These are phyloP conservation scores for Xylaria sp. DNA, from an alignment of 2,329 filamentous ascomycete species.

Conservation along the genomic window DNA sequence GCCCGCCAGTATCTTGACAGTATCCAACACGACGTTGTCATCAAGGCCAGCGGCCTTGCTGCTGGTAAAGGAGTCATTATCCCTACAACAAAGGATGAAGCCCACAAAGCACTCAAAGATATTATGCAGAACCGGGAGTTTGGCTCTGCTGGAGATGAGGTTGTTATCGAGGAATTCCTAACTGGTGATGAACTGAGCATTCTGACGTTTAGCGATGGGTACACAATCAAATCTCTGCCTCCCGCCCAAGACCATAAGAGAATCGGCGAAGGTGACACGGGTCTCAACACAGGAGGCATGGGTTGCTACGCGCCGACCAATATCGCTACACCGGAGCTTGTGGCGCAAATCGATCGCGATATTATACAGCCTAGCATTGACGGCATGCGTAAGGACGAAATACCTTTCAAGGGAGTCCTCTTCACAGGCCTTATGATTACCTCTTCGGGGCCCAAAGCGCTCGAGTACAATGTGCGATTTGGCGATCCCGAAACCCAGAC, in stretches of 20 bases:
- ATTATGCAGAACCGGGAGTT: conserved; percentile 94
- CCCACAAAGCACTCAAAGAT: conserved; percentile 80
- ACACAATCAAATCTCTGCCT: conserved; percentile 82
- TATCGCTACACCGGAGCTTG: conserved; percentile 77
- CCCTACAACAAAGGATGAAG: conserved; percentile 82
- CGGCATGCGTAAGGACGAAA: conserved; percentile 84
- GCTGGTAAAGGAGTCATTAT: conserved; percentile 97
- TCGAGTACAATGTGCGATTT: conserved; percentile 84
- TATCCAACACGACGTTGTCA: conserved; percentile 79
- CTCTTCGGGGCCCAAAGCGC: conserved; percentile 72
- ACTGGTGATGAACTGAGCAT: conserved; percentile 93
- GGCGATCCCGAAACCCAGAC: conserved; percentile 84
- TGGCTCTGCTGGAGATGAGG: conserved; percentile 84
- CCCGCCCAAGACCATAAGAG: conserved; percentile 97
- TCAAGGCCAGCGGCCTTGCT: conserved; percentile 92
- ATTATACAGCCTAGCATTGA: conserved; percentile 91
- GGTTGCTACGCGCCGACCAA: conserved; percentile 95
- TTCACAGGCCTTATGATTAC: conserved; percentile 90
- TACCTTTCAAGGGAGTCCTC: conserved; percentile 77
- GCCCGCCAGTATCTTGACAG: conserved; percentile 79
- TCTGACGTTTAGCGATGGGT: conserved; percentile 90
- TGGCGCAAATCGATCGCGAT: conserved; percentile 79
- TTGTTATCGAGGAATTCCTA: conserved; percentile 95
- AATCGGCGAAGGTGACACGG: conserved; percentile 87
- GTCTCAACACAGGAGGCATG: conserved; percentile 97